phyloP scores from a whole-genome alignment of 1,284 basidiomycete genomes.

The Melampsora medusae region DNA sequence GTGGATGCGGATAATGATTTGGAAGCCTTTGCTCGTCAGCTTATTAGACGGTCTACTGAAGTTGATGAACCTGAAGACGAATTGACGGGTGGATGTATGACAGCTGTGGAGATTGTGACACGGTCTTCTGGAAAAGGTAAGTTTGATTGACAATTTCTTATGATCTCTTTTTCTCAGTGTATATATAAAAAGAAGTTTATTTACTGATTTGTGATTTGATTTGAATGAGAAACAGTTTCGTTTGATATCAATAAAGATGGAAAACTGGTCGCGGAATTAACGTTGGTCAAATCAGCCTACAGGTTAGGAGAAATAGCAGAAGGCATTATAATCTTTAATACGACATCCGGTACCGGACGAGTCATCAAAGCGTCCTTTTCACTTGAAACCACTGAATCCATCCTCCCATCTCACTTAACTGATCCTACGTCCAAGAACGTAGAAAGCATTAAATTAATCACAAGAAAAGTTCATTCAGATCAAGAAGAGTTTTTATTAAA shows the following conservation, averaged over 20 bases:
- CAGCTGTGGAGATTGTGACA: conserved; percentile 85
- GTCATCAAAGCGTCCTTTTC: conserved; percentile 69
- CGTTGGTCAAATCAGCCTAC: conserved; percentile 82
- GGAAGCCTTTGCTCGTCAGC: not conserved
- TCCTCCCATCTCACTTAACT: conserved; percentile 61
- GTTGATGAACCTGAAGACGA: conserved; percentile 2
- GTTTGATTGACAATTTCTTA: too few relatives aligned
- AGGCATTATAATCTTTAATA: conserved; percentile 80
- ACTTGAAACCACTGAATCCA: conserved; percentile 77
- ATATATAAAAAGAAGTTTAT: too few relatives aligned
- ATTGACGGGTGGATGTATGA: conserved; percentile 66
- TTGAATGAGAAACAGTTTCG: too few relatives aligned
- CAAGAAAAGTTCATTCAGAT: conserved; percentile 72
- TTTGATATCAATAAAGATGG: conserved; percentile 91
- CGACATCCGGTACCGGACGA: not conserved
- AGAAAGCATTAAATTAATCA: conserved; percentile 54
- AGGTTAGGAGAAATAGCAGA: conserved; percentile 82
- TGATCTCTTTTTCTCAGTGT: too few relatives aligned
- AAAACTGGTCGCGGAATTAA: conserved; percentile 79
- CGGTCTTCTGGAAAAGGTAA: conserved; percentile 80
- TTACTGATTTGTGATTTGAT: too few relatives aligned
- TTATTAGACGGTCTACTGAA: not conserved
- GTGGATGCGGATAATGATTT: not conserved
- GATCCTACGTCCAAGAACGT: too few relatives aligned
- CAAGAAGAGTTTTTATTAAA: conserved; percentile 72